Evolutionary conservation across 169 alveolate genomes (phyloP).

Genomic region (Plasmodium ovale): DNA sequence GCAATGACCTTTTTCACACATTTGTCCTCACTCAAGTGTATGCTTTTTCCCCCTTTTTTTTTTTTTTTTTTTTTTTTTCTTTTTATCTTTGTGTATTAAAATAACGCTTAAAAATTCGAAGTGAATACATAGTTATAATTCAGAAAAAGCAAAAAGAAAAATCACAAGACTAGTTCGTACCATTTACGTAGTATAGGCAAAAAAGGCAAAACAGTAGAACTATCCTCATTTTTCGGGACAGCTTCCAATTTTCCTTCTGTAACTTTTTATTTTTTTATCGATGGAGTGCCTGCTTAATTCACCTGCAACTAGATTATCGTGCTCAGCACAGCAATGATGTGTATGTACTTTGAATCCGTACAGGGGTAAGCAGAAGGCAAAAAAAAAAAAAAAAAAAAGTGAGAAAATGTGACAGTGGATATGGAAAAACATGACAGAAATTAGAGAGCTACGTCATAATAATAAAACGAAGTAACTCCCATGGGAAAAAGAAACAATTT

Average conservation of each 20-base stretch:
- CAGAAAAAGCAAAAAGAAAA: not conserved
- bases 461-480: too few relatives aligned
- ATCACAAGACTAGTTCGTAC: constrained; percentile 12
- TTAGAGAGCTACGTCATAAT: not conserved
- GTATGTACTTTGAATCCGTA: too few relatives aligned
- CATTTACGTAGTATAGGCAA: constrained; percentile 30
- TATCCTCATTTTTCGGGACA: constrained; percentile 16
- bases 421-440: not conserved
- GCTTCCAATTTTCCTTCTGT: not conserved
- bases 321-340: too few relatives aligned
- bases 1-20: too few relatives aligned
- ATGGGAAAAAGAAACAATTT: not conserved
- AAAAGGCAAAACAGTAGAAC: constrained; percentile 15
- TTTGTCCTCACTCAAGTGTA: too few relatives aligned
- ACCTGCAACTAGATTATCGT: too few relatives aligned
- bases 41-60: too few relatives aligned
- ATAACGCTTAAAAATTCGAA: not conserved
- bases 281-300: too few relatives aligned
- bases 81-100: too few relatives aligned
- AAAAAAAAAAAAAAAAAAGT: not conserved
- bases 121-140: not conserved
- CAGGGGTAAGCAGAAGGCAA: not conserved
- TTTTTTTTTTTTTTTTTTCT: too few relatives aligned
- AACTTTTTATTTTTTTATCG: not conserved
- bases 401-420: too few relatives aligned